phyloP scores from a whole-genome alignment of 2,329 filamentous ascomycete genomes.

The Exserohilum rostratum region DNA sequence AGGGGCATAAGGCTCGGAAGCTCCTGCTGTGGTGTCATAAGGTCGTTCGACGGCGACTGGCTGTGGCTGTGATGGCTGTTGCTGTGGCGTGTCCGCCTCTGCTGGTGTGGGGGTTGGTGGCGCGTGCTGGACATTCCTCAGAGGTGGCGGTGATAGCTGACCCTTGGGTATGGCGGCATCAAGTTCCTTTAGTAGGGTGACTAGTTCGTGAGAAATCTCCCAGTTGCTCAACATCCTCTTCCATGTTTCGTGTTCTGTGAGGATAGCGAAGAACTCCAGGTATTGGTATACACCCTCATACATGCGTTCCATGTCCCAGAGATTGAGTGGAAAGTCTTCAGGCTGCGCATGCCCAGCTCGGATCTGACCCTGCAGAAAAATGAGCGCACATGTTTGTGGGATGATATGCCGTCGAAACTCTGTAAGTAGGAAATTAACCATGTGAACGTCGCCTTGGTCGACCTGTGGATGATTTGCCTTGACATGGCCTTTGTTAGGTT shows the following conservation, averaged over 20 bases:
- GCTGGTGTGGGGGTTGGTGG: constrained; percentile 38
- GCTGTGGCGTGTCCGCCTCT: constrained; percentile 21
- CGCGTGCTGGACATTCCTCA: constrained; percentile 39
- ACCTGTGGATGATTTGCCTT: constrained; percentile 55
- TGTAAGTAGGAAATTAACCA: constrained; percentile 88
- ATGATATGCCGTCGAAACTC: constrained; percentile 92
- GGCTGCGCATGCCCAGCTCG: constrained; percentile 75
- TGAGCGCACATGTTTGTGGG: constrained; percentile 91
- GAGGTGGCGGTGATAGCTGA: constrained; percentile 64
- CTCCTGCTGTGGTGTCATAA: constrained; percentile 60
- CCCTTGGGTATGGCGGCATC: constrained; percentile 83
- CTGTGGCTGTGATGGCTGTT: constrained; percentile 39
- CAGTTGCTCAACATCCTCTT: constrained; percentile 87
- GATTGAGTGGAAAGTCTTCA: constrained; percentile 88
- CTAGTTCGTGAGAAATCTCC: constrained; percentile 87
- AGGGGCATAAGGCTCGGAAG: constrained; percentile 53
- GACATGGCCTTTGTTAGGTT: constrained; percentile 50
- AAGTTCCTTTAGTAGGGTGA: constrained; percentile 83
- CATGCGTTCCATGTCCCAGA: constrained; percentile 97
- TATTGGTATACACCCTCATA: constrained; percentile 95
- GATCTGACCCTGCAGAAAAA: constrained; percentile 91
- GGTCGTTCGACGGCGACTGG: constrained; percentile 67
- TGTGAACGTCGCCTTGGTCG: constrained; percentile 65
- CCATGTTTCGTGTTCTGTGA: constrained; percentile 83
- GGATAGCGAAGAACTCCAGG: constrained; percentile 88